Conservation (phyloP, 2,329 filamentous ascomycete genomes). For the Ophiocordyceps polyrhachis-furcata region DNA sequence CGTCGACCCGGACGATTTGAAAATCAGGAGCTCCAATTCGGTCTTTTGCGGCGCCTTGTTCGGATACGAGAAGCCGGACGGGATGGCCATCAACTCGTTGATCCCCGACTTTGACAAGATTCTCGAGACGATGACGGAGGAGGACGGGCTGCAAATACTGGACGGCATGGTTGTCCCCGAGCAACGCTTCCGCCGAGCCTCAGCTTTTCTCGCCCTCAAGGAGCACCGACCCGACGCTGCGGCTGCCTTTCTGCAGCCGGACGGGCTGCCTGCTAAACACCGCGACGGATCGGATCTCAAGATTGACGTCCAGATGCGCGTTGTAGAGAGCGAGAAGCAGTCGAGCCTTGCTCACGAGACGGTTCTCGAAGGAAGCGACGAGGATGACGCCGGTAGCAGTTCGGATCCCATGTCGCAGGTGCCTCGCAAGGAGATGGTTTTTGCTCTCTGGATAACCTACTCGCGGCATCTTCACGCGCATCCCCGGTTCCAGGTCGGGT, state of each 20-base stretch:
- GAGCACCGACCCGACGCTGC: conserved; percentile 67
- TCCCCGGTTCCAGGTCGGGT: conserved; percentile 36
- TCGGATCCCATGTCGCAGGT: conserved; percentile 28
- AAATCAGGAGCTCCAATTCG: conserved; percentile 81
- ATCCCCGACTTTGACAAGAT: conserved; percentile 79
- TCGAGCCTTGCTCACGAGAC: conserved; percentile 40
- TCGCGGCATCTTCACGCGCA: conserved; percentile 73
- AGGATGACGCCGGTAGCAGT: conserved; percentile 23
- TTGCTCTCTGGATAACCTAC: conserved; percentile 93
- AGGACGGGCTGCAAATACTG: conserved; percentile 64
- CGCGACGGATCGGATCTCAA: conserved; percentile 82
- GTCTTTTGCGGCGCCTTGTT: conserved; percentile 89
- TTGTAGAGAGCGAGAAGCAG: conserved; percentile 74
- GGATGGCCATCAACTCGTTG: conserved; percentile 58
- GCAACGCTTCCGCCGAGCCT: conserved; percentile 81
- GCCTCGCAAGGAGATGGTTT: conserved; percentile 58
- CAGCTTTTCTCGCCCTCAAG: conserved; percentile 64
- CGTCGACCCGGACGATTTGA: conserved; percentile 57
- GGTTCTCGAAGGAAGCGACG: conserved; percentile 41
- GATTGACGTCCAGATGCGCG: conserved; percentile 90
- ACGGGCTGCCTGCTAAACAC: conserved; percentile 70
- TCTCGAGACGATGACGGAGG: conserved; percentile 61
- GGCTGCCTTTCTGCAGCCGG: conserved; percentile 63
- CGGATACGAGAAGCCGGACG: conserved; percentile 69
- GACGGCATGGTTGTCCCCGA: conserved; percentile 97